A percentile compares a stretch with the other conserved stretches of the same genome.
Evolutionary conservation across 2,329 filamentous ascomycete species (phyloP).

Genomic region (Ophiostoma quercus): DNA sequence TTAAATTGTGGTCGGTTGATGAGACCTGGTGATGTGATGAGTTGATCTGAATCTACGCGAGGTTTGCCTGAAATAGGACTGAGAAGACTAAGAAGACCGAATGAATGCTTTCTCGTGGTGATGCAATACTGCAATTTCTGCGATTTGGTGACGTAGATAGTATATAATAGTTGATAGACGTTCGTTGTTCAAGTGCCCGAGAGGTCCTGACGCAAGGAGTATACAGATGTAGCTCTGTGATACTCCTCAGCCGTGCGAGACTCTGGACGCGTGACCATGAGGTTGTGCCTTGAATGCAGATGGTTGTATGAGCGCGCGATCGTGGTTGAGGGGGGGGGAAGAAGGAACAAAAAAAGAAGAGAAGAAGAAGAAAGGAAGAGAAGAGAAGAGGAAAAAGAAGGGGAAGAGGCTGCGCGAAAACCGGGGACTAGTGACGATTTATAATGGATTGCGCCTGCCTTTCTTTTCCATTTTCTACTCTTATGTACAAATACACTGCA

Average conservation of each 20-base stretch:
- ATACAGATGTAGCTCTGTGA: constrained; percentile 53
- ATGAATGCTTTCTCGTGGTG: background rate
- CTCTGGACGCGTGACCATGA: constrained; percentile 37
- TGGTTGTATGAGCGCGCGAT: background rate
- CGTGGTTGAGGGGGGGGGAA: background rate
- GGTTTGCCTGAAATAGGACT: background rate
- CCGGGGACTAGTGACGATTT: constrained; percentile 9
- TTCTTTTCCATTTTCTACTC: background rate
- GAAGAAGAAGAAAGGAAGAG: background rate
- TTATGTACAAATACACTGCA: background rate
- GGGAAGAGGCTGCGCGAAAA: constrained; percentile 2
- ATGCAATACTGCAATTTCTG: background rate
- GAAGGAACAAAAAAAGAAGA: background rate
- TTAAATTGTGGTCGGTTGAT: too few species aligned
- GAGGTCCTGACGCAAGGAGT: constrained; percentile 58
- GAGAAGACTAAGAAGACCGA: background rate
- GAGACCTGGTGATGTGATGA: background rate
- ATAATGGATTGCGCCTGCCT: background rate
- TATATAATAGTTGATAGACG: background rate
- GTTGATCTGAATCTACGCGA: background rate
- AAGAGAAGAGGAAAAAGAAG: background rate
- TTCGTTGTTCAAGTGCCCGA: constrained; percentile 21
- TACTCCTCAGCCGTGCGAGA: constrained; percentile 59
- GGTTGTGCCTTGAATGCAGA: constrained; percentile 15
- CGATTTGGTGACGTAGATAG: constrained; percentile 19